These are phyloP conservation scores for Exsudoporus frostii DNA, from an alignment of 768 basidiomycete species.

Conservation along the genomic window DNA sequence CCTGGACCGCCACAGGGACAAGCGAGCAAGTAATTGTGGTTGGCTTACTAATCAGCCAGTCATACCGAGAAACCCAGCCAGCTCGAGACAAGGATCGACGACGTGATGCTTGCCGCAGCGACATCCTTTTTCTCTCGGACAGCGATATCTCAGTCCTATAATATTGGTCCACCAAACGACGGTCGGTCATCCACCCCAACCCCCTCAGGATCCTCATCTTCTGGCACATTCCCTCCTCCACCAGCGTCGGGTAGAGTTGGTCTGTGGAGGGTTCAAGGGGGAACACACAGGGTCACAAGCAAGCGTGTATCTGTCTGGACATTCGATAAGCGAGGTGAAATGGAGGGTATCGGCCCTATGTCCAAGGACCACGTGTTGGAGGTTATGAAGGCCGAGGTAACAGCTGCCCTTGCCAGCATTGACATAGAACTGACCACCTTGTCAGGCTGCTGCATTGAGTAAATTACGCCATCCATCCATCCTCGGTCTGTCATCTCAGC, in stretches of 20 bases:
- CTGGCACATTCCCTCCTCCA: constrained; percentile 38
- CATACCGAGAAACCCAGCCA: too few species aligned
- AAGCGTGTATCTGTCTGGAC: constrained; percentile 94
- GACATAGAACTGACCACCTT: constrained; percentile 6
- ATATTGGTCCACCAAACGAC: constrained; percentile 44
- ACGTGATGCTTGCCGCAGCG: constrained; percentile 72
- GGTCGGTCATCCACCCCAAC: constrained; percentile 39
- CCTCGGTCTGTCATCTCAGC: constrained; percentile 51
- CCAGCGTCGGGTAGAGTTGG: constrained; percentile 61
- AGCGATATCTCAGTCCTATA: constrained; percentile 78
- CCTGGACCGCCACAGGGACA: not conserved
- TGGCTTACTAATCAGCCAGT: constrained; percentile 17
- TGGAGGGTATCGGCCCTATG: constrained; percentile 61
- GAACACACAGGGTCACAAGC: constrained; percentile 81
- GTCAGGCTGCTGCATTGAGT: constrained; percentile 77
- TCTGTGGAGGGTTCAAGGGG: constrained; percentile 85
- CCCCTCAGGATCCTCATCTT: constrained; percentile 30
- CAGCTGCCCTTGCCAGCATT: constrained; percentile 16
- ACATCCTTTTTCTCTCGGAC: constrained; percentile 81
- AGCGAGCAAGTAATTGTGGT: not conserved
- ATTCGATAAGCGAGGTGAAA: constrained; percentile 80
- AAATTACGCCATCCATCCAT: constrained; percentile 91
- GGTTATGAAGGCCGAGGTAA: constrained; percentile 86
- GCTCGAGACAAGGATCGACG: not conserved
- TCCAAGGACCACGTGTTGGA: constrained; percentile 77